Base-by-base conservation (phyloP, 2,329 filamentous ascomycete genomes). In the Trichoderma atroviride region DNA sequence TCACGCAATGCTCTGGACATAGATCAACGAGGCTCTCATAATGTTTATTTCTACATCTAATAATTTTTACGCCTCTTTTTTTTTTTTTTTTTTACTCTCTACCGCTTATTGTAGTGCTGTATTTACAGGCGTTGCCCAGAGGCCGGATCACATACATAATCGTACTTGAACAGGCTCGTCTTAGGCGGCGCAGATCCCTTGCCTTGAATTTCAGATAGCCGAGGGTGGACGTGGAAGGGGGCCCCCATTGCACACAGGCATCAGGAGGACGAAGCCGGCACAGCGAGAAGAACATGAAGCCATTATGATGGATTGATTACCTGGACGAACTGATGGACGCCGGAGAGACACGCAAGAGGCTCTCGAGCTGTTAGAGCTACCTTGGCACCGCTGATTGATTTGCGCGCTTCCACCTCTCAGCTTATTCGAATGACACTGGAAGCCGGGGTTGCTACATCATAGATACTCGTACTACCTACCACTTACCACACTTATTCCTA, bases 101-200 rank as follows among this genome's bases (percentile, higher is more conserved):
- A 14, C 52, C 29, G 16, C 31, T 29, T 53, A 27, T 35, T 57
- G 52, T 50, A 65, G 62, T 43, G 31, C 31, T 24, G 55, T 22
- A 43, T 43, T n/a, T n/a, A 37, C 55, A 58, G 33, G 31, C 55
- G 31, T 58, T 58, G 55, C 55, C 29, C 52, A 33, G 27, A 56
- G 7, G 14, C 52, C 27, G 53, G 16, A 56, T 13, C 53, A 13
- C 53, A 56, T 35, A 56, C 53, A 55, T 56, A n/a, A 35, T 35
- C 53, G 53, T 56, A 56, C 27, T 33, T 33, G 3, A n/a, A 19
- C 29, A 58, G 29, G 4, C 55, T 31, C 19, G 55, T 37, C 55
- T 33, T 61, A 61, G 58, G 27, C 58, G 37, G 50, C 50, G 62
- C 62, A 65, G 62, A 65, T 57, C 62, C 53, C 53, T 65, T 65